Base-by-base conservation (phyloP, 2,329 filamentous ascomycete genomes). In the Aureobasidium lini region DNA sequence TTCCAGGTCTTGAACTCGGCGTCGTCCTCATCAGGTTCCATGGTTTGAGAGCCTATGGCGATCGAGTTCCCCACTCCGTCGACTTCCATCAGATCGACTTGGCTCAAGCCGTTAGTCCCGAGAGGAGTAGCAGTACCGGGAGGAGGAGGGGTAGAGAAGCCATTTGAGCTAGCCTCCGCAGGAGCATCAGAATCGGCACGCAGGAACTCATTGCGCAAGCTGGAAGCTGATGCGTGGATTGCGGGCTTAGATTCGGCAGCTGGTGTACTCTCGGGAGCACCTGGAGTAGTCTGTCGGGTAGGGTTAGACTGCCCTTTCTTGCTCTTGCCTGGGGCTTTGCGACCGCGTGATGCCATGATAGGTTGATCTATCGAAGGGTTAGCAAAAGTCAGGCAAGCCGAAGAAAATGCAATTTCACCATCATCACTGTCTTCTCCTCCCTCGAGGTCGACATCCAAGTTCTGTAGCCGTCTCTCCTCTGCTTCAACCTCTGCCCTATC, bases 1-100 rank as follows among this genome's bases (percentile, higher is more conserved):
- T 97, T 99, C 94, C 95, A 99, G 37, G 94, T 89, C 71, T 95
- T 95, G 76, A 94, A 96, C 70, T 96, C 93, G 1, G 82, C 76
- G 61, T 97, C 92, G 66, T 97, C 92, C 66, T 95, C 85, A 65
- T 90, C 90, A 11, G 83, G 81, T 65, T 95, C 89, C 66, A 95
- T 88, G 13, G 79, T 81, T 32, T 83, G 82, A 61, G 87, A 81
- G 15, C 83, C 83, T 59, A 89, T 80, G 1, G 84, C 82, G 40
- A 90, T 77, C 2, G 86, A 86, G 6, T 86, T 83, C n/a, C 74
- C 76, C 37, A 78, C 73, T 0, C 83, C 88, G 69, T 97, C 94
- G 36, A 94, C 84, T 60, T 99, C 94, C 83, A 95, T 94, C 28
- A 84, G 80, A 74, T 96, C 90, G 36, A 81, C 82, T 70, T 95